A percentile compares a stretch with the other conserved stretches of the same genome.
Evolutionary conservation across 176 grass and related monocot genomes (phyloP).

Genomic region (Secale cereale): DNA sequence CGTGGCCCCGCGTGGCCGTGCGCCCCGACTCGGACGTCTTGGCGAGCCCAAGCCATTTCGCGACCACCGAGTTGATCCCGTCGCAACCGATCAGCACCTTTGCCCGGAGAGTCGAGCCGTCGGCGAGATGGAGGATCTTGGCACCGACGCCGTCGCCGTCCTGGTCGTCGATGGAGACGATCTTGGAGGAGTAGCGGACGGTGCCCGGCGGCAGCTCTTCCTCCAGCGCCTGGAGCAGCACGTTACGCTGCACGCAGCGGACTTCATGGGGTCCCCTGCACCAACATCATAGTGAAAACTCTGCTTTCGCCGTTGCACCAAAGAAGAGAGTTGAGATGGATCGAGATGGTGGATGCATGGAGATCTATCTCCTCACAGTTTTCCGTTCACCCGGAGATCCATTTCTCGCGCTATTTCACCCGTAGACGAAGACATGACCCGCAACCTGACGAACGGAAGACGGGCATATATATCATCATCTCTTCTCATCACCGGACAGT

Average conservation of each 20-base stretch:
- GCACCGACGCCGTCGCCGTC: not conserved
- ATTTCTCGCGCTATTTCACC: not conserved
- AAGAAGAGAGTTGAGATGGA: not conserved
- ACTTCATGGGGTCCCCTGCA: not conserved
- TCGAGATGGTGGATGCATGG: not conserved
- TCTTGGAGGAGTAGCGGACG: conserved; percentile 6
- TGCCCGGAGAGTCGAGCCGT: not conserved
- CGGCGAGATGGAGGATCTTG: not conserved
- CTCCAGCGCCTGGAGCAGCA: not conserved
- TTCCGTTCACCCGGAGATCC: not conserved
- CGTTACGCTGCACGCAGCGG: not conserved
- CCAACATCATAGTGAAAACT: not conserved
- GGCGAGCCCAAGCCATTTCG: not conserved
- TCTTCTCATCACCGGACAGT: not conserved
- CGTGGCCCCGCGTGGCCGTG: not conserved
- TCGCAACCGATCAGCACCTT: conserved; percentile 22
- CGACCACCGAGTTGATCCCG: conserved; percentile 3
- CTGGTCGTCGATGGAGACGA: not conserved
- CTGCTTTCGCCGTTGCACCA: not conserved
- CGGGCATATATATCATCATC: not conserved
- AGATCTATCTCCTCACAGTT: not conserved
- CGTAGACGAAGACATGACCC: not conserved
- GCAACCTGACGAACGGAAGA: not conserved
- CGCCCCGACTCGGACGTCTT: not conserved
- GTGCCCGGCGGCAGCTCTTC: not conserved